Base-by-base conservation (phyloP, 2,329 filamentous ascomycete genomes). In the Xylariaceae sp. region DNA sequence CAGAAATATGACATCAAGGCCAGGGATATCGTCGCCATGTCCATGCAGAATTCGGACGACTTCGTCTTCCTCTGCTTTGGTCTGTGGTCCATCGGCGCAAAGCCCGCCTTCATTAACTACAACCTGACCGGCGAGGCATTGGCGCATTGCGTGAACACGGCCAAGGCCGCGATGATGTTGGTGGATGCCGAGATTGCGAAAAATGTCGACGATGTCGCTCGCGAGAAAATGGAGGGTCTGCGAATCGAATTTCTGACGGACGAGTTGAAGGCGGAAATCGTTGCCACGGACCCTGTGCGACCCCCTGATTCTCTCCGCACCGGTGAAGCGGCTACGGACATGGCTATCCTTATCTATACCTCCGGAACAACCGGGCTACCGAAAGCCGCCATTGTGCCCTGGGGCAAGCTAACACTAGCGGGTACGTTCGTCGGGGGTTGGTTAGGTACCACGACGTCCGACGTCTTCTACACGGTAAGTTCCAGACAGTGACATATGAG, bases 21-120 rank as follows among this genome's bases (percentile, higher is more conserved):
- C 21, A 84, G 83, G 44, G 90, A 96, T 50, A 85, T 96, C 32
- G 88, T 96, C 18, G 91, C 90, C 7, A 80, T 96, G 64, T 82
- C 95, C 71, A 89, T 90, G 63, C 87, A 89, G 73, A 96, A 96
- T 70, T 90, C 86, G 41, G 86, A 91, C n/a, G 81, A 82, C 2
- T 93, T 91, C 67, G 67, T 93, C 23, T 90, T 93, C 69, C 60
- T 96, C 7, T 84, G 87, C 80, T 78, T 93, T 52, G 91, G 88
- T 0, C 74, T 96, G 29, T 96, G 91, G 91, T 85, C 87, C 26
- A 85, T 96, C 56, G 92, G 92, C 10, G 91, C 89, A 0, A 86
- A 86, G 53, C 91, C 91, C 0, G 91, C 91, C 0, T 91, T 95
- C 65, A 89, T 96, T 75, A 96, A 96, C 74, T 93, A 93, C 74